These are phyloP conservation scores for Xylaria castorea DNA, from an alignment of 495 filamentous ascomycete genomes.

Conservation along the genomic window DNA sequence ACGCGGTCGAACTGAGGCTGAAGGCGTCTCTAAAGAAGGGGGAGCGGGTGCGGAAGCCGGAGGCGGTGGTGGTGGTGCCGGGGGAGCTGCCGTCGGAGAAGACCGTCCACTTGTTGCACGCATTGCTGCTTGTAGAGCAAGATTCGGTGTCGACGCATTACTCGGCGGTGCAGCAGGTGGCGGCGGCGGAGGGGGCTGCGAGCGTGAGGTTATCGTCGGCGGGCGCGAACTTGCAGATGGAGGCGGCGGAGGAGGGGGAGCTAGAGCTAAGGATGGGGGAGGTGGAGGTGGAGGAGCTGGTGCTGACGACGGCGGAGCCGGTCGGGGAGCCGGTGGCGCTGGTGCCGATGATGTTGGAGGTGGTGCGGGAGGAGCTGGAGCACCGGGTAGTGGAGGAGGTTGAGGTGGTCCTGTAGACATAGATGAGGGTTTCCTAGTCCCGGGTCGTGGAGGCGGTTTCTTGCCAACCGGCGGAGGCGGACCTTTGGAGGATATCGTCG, in stretches of 20 bases:
- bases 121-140: constrained; percentile 58
- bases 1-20: constrained; percentile 39
- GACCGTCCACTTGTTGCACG: constrained; percentile 53
- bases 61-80: constrained; percentile 47
- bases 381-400: constrained; percentile 54
- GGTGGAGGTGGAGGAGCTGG: constrained; percentile 47
- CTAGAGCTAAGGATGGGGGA: constrained; percentile 57
- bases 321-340: constrained; percentile 56
- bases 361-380: constrained; percentile 62
- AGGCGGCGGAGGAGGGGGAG: constrained; percentile 53
- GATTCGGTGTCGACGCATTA: constrained; percentile 45
- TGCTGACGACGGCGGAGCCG: constrained; percentile 56
- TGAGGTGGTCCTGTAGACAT: constrained; percentile 50
- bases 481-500: constrained; percentile 54
- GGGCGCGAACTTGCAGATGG: constrained; percentile 34
- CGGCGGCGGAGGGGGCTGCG: constrained; percentile 59
- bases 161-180: constrained; percentile 54
- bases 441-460: constrained; percentile 74
- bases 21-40: constrained; percentile 38
- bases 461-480: constrained; percentile 66
- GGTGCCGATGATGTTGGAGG: constrained; percentile 59
- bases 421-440: constrained; percentile 67
- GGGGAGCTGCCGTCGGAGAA: constrained; percentile 52
- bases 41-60: constrained; percentile 43
- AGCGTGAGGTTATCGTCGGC: constrained; percentile 51